Percentiles rank a stretch among this genome's conserved stretches.
phyloP scores from a whole-genome alignment of 1,284 basidiomycete genomes.

The Leucoagaricus sp. region DNA sequence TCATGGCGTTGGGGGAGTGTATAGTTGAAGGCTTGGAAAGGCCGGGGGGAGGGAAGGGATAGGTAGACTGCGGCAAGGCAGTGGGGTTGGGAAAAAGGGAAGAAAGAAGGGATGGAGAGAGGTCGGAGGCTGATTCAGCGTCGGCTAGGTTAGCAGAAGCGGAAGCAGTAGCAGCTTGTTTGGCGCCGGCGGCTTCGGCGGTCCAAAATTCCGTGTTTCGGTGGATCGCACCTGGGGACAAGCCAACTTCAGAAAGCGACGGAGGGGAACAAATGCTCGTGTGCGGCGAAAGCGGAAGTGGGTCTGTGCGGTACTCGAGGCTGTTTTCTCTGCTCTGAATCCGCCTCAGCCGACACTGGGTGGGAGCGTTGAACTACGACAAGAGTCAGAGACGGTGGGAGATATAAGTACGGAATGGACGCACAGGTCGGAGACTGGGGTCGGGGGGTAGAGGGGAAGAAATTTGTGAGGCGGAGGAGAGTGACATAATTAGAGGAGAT shows the following conservation, averaged over 20 bases:
- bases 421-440: not conserved
- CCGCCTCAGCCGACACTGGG: slow-evolving; percentile 11
- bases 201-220: not conserved
- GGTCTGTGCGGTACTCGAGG: not conserved
- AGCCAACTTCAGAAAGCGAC: not conserved
- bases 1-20: not conserved
- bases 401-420: not conserved
- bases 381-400: not conserved
- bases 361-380: not conserved
- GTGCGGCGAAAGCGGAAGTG: not conserved
- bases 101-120: not conserved
- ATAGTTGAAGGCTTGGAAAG: slow-evolving; percentile 6
- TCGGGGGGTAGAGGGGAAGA: not conserved
- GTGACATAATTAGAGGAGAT: not conserved
- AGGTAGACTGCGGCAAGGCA: not conserved
- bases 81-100: not conserved
- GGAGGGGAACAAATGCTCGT: not conserved
- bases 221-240: not conserved
- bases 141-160: not conserved
- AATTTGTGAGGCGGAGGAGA: not conserved
- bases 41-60: slow-evolving; percentile 12
- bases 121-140: not conserved
- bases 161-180: not conserved
- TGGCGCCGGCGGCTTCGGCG: not conserved
- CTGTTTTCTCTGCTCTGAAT: slow-evolving; percentile 2